A percentile compares a stretch with the other conserved stretches of the same genome.
These are phyloP conservation scores for Dipteronia sinensis DNA, from an alignment of 345 rosid species.

Conservation along the genomic window DNA sequence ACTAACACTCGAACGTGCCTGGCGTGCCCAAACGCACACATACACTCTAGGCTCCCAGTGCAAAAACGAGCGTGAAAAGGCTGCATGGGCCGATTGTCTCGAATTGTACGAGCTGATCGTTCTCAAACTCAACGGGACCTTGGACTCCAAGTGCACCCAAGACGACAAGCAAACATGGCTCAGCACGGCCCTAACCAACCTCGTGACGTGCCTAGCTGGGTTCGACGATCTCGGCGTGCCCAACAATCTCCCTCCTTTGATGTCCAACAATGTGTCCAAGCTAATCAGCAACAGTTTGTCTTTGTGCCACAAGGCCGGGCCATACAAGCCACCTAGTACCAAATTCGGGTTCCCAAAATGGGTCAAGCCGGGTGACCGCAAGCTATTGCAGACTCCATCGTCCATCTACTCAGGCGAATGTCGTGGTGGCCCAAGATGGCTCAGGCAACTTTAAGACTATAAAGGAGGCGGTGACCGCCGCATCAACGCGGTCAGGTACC, in stretches of 20 bases:
- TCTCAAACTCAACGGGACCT: slow-evolving; percentile 58
- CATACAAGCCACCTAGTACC: slow-evolving; percentile 42
- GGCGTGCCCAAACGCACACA: slow-evolving; percentile 40
- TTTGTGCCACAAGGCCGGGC: slow-evolving; percentile 45
- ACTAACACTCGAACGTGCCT: slow-evolving; percentile 62
- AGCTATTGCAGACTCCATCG: slow-evolving; percentile 62
- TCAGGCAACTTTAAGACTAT: slow-evolving; percentile 73
- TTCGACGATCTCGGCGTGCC: slow-evolving; percentile 72
- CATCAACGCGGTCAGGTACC: slow-evolving; percentile 53
- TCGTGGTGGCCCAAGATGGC: slow-evolving; percentile 88
- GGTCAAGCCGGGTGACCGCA: slow-evolving; percentile 75
- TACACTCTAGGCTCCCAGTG: slow-evolving; percentile 51
- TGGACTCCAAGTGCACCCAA: slow-evolving; percentile 51
- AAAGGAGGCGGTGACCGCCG: slow-evolving; percentile 59
- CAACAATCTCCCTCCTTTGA: slow-evolving; percentile 53
- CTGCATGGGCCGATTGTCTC: slow-evolving; percentile 79
- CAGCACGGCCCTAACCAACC: slow-evolving; percentile 82
- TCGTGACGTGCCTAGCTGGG: slow-evolving; percentile 75
- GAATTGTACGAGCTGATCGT: slow-evolving; percentile 51
- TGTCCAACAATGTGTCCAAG: slow-evolving; percentile 78
- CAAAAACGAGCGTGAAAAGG: slow-evolving; percentile 53
- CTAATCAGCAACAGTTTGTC: slow-evolving; percentile 72
- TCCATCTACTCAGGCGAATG: slow-evolving; percentile 44
- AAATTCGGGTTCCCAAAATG: slow-evolving; percentile 70
- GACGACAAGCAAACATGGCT: slow-evolving; percentile 89